Base-by-base conservation (phyloP, 352 stramenopile genomes). In the Pythium folliculosum region DNA sequence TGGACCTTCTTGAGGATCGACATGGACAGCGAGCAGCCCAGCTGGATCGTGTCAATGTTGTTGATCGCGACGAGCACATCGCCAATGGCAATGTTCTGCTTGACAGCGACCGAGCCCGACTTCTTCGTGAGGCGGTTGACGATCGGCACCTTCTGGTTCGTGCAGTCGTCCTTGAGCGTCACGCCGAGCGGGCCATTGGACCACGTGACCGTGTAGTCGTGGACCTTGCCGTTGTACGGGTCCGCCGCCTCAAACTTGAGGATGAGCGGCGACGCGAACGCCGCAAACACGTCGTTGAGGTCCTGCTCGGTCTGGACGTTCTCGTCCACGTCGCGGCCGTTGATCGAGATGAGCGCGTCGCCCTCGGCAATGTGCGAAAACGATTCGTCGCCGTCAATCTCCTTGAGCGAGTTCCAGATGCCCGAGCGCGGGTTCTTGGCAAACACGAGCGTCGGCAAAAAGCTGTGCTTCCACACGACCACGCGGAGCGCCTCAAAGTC, bases 1-100 rank as follows among this genome's bases (percentile, higher is more conserved):
- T 95, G 87, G 44, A 95, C 87, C 63, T 95, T 95, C 71, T 95
- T 95, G 22, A 95, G 64, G 57, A 95, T 93, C 27, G 87, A 95
- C 87, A 95, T 95, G 32, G 85, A 93, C 23, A 95, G 70, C 51
- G 87, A 93, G 60, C 87, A 95, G 30, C 87, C 87, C 32, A 95
- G 75, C 69, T 93, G 86, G 62, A 95, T 93, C 19, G 87, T 95
- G 60, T 95, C 87, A 27, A 95, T 95, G 69, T 95, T 95, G 77
- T 95, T 95, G 67, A 95, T 95, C 35, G 87, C 84, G 49, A 93
- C 86, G 14, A 95, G 72, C 21, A 95, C 80, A 48, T 95, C 87
- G 23, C 87, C 87, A 51, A 95, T 95, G 21, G 81, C 83, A 55
- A 95, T 95, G 64, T 95, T 95, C 65, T 95, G 85, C 69, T 95